Conservation (phyloP, 257 asterid species). For the Jasminum sambac region DNA sequence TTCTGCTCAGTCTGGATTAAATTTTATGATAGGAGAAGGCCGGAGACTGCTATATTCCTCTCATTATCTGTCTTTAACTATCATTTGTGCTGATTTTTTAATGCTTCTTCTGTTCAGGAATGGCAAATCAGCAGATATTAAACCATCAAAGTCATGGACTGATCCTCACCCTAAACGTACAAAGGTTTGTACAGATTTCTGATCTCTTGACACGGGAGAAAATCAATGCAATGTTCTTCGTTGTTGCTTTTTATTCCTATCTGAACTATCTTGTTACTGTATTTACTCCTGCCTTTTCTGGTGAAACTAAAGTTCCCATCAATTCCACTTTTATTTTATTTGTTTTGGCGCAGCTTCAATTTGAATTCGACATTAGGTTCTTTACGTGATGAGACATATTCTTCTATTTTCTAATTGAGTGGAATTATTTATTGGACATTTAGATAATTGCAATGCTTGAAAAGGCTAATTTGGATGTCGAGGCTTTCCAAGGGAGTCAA, state of each 20-base stretch:
- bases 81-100: slow-evolving; percentile 29
- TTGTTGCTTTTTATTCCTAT: neutral
- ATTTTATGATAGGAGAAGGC: slow-evolving; percentile 15
- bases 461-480: neutral
- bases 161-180: slow-evolving; percentile 45
- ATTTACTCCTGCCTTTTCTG: slow-evolving; percentile 8
- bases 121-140: slow-evolving; percentile 40
- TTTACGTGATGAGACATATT: slow-evolving; percentile 3
- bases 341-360: neutral
- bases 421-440: neutral
- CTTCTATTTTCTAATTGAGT: neutral
- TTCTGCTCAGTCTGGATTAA: neutral
- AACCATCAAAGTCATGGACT: slow-evolving; percentile 50
- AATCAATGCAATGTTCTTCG: neutral
- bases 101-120: slow-evolving; percentile 48
- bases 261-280: neutral
- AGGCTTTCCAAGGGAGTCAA: neutral
- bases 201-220: slow-evolving; percentile 14
- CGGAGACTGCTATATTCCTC: slow-evolving; percentile 15
- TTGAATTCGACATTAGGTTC: slow-evolving; percentile 7
- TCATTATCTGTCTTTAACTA: slow-evolving; percentile 16
- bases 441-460: neutral
- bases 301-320: neutral
- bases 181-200: slow-evolving; percentile 52
- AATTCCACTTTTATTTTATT: slow-evolving; percentile 11